Percentiles rank a stretch among this genome's conserved stretches.
Evolutionary conservation across 495 filamentous ascomycete genomes (phyloP).

Genomic region (Xylaria sp.): DNA sequence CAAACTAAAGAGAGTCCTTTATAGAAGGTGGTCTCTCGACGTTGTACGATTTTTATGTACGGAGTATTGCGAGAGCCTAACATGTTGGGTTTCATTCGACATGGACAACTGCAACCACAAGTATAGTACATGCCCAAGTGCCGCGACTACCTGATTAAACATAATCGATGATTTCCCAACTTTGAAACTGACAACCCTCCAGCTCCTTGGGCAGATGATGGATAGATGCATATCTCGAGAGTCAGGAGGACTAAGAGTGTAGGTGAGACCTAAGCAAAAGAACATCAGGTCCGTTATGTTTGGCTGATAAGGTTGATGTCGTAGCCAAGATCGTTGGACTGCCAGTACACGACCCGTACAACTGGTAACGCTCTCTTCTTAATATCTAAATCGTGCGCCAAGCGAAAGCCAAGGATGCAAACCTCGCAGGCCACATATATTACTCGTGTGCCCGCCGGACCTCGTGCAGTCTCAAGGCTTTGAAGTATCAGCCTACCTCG

Average conservation of each 20-base stretch:
- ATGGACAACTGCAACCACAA: background rate
- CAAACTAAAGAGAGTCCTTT: background rate
- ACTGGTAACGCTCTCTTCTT: conserved; percentile 21
- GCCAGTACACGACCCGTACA: conserved; percentile 15
- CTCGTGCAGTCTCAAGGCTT: background rate
- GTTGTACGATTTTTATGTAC: background rate
- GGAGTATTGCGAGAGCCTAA: background rate
- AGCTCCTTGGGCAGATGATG: background rate
- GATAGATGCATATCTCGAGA: background rate
- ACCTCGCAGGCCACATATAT: conserved; percentile 8
- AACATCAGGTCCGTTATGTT: background rate
- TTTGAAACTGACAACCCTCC: background rate
- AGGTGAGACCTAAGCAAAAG: conserved; percentile 20
- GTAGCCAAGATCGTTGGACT: conserved; percentile 14
- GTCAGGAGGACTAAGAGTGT: background rate
- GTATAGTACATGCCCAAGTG: background rate
- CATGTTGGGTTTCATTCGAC: background rate
- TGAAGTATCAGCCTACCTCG: background rate
- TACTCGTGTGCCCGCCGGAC: background rate
- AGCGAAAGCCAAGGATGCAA: conserved; percentile 8
- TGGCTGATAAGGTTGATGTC: conserved; percentile 16
- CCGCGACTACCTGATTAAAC: background rate
- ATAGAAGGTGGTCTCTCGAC: background rate
- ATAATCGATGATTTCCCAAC: background rate
- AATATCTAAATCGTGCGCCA: conserved; percentile 17